A percentile compares a stretch with the other conserved stretches of the same genome.
phyloP scores from a whole-genome alignment of 495 filamentous ascomycete species.

The Penicillium parvum region DNA sequence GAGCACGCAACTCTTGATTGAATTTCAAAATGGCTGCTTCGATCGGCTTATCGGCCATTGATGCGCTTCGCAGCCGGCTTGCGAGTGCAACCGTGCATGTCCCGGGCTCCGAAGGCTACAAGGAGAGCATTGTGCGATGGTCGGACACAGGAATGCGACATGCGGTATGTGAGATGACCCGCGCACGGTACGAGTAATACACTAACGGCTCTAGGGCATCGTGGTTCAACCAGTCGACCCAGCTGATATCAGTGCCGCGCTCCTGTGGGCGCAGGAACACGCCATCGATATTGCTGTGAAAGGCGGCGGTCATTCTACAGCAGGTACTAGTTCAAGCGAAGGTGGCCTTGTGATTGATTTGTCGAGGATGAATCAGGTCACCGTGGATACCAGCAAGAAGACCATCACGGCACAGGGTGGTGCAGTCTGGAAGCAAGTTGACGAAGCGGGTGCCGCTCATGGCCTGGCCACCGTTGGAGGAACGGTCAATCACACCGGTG shows the following conservation, averaged over 20 bases:
- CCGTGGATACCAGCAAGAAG: conserved; percentile 37
- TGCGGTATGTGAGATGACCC: conserved; percentile 22
- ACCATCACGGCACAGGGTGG: conserved; percentile 52
- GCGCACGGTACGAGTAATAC: no score
- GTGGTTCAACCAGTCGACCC: conserved; percentile 36
- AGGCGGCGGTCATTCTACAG: conserved; percentile 51
- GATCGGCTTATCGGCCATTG: conserved; percentile 12
- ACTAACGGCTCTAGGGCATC: conserved; percentile 27
- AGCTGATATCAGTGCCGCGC: conserved; percentile 34
- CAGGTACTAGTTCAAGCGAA: conserved; percentile 44
- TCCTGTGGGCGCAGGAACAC: conserved; percentile 42
- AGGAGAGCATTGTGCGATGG: conserved; percentile 33
- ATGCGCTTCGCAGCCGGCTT: conserved; percentile 19
- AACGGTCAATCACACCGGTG: conserved; percentile 56
- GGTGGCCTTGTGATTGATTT: conserved; percentile 54
- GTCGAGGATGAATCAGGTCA: conserved; percentile 45
- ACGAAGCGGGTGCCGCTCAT: conserved; percentile 42
- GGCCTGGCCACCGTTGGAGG: conserved; percentile 56
- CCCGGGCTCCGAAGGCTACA: conserved; percentile 27
- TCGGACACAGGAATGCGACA: conserved; percentile 32
- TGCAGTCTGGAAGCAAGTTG: conserved; percentile 52
- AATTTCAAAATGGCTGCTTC: conserved; percentile 14
- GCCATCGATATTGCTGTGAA: conserved; percentile 45
- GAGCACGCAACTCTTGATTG: neutral
- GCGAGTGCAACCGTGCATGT: conserved; percentile 22